A percentile compares a stretch with the other conserved stretches of the same genome.
Evolutionary conservation across 177 flowering plant species (phyloP).

Genomic region (Vitis hybrid): DNA sequence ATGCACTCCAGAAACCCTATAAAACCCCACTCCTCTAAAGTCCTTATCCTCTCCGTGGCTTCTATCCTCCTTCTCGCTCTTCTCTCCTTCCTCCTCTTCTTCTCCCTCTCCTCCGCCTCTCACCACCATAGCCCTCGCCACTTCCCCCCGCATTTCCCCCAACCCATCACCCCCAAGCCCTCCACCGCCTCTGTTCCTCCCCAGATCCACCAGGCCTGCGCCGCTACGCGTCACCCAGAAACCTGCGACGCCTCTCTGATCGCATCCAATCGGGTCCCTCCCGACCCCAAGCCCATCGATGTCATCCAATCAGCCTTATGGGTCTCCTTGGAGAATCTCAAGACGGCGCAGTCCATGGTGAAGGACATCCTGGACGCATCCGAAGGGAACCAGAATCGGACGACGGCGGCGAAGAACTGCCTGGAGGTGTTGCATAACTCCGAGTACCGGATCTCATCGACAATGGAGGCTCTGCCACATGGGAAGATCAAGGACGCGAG

Average conservation of each 20-base stretch:
- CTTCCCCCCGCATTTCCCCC: not conserved
- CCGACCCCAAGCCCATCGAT: constrained; percentile 40
- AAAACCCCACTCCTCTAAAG: not conserved
- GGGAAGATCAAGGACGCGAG: constrained; percentile 62
- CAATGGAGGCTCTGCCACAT: constrained; percentile 31
- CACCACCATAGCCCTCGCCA: constrained; percentile 17
- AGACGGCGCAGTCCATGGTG: constrained; percentile 57
- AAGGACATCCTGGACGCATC: constrained; percentile 46
- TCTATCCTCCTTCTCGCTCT: constrained; percentile 34
- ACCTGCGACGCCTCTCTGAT: constrained; percentile 47
- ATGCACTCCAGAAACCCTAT: too few species aligned
- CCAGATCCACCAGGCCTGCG: constrained; percentile 55
- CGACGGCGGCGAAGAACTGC: constrained; percentile 65
- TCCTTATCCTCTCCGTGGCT: constrained; percentile 39
- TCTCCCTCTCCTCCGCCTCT: constrained; percentile 33
- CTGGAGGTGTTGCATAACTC: constrained; percentile 48
- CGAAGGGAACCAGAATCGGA: constrained; percentile 41
- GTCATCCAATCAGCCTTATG: constrained; percentile 48
- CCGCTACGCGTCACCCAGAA: constrained; percentile 61
- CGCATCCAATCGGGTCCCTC: constrained; percentile 25
- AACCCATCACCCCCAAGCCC: not conserved
- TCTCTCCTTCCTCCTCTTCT: constrained; percentile 18
- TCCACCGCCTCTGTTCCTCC: constrained; percentile 1
- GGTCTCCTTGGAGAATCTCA: constrained; percentile 45
- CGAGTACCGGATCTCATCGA: constrained; percentile 33